Conservation (phyloP, 176 grass and related monocot species). For the Cenchrus fungigraminus region DNA sequence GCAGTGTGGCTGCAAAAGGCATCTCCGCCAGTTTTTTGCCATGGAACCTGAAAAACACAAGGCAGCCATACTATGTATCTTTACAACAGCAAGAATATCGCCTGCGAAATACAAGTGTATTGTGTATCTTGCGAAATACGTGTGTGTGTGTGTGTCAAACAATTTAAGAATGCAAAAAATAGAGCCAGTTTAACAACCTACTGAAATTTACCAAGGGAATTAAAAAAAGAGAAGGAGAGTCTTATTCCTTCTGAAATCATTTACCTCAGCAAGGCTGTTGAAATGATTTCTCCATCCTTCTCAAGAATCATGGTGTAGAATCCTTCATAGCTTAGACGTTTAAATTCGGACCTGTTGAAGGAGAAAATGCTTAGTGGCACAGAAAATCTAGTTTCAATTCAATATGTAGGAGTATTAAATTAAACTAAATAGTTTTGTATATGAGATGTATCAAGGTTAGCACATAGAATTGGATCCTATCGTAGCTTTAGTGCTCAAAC, state of each 20-base stretch:
- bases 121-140: too few species aligned
- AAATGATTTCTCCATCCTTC: slow-evolving; percentile 71
- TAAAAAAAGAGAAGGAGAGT: neutral
- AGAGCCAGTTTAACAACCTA: too few species aligned
- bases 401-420: too few species aligned
- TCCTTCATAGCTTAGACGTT: slow-evolving; percentile 67
- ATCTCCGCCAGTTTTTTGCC: slow-evolving; percentile 73
- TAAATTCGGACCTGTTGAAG: slow-evolving; percentile 63
- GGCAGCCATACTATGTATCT: neutral
- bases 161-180: too few species aligned
- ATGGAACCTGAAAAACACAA: slow-evolving; percentile 50
- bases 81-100: neutral
- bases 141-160: too few species aligned
- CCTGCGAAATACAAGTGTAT: neutral
- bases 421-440: too few species aligned
- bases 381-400: too few species aligned
- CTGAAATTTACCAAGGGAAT: neutral
- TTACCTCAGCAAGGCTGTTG: slow-evolving; percentile 69
- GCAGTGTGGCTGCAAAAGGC: slow-evolving; percentile 83
- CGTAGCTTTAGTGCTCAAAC: too few species aligned
- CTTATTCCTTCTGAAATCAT: neutral
- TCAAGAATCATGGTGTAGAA: slow-evolving; percentile 76
- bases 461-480: too few species aligned
- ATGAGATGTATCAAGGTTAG: too few species aligned
- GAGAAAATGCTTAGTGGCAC: too few species aligned